Base-by-base conservation (phyloP, 208 protist genomes). In the Phytomonas sp. region DNA sequence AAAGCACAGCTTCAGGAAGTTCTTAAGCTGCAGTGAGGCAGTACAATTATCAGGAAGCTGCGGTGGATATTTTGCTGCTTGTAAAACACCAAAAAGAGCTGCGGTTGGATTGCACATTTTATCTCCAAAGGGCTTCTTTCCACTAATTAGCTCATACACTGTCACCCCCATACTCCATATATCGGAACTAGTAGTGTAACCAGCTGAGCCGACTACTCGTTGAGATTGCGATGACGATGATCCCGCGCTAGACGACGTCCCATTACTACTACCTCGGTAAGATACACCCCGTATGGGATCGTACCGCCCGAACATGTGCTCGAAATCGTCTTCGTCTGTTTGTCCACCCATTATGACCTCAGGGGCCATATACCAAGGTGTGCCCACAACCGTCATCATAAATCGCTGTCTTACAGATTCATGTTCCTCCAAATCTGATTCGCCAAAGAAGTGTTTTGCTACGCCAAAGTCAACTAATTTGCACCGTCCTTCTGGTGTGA, bases 341-440 rank as follows among this genome's bases (percentile, higher is more conserved):
- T 67, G 74, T 14, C 74, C 81, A 16, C 84, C 85, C 62, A 81
- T 77, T 19, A 97, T 83, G 2, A 96, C 88, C 72, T 97, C 94
- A 1, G 94, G 94, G 1, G 94, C 91, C 88, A 97, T 97, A 76
- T 94, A 97, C 87, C 84, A 94, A 56, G 91, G 89, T 37, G 94
- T 97, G 34, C 94, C 94, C 36, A 92, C 88, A 7, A 83, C 83
- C 26, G 89, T 94, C 63, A 84, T 74, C 81, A 94, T 85, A 59
- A 80, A 79, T 23, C n/a, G 29, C 29, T 33, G 29, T 5, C 30
- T 52, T 29, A 23, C n/a, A 52, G 29, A 32, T 23, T 56, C 37
- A 7, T 30, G 12, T 23, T 69, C 40, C 7, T 60, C 42, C 36
- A 40, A 59, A n/a, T 31, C 63, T 52, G 56, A 69, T 63, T 77